Evolutionary conservation across 108 stramenopile species (phyloP), one percentile per base, ranked within the genome.

Genomic region (Nitzschia sp.): DNA sequence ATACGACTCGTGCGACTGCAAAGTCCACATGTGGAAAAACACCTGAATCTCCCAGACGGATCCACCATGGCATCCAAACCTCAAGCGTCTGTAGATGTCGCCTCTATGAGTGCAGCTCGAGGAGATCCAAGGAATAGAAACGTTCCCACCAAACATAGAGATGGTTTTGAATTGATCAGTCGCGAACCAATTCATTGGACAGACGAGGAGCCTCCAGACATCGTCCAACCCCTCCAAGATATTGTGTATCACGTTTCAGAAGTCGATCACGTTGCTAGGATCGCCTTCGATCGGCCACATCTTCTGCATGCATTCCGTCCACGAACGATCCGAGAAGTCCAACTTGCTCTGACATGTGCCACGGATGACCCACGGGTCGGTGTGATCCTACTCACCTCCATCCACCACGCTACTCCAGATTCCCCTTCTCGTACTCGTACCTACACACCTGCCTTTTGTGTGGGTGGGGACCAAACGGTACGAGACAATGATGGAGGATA

Each of bases 281-380:
- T 97, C 42, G 86, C 92, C 40, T 92, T 97, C 78, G 73, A 96
- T 70, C 80, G 96, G 20, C 94, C 94, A 1, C 51, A 90, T 12
- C 78, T 95, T 17, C 71, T 93, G 39, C 93, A 97, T 54, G 95
- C 96, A 39, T 97, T 97, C 74, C 92, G 95, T 29, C 96, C 96
- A 22, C 91, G 73, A 52, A 97, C 96, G 1, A 94, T 97, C 64
- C 88, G 91, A 46, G 95, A 95, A 73, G 69, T 97, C 10, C 88
- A 92, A 43, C 56, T 64, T 10, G 93, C 93, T 10, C 53, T 97
- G 57, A 89, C 90, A 52, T 24, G 81, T 8, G 92, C 94, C n/a
- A 82, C 87, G 69, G 94, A 95, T 26, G 94, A 93, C 79, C 57
- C 77, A 2, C 71, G 79, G 0, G 74, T 97, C 11, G 85, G 79